Conservation (phyloP, 306 rosid genomes). For the Begonia loranthoides region DNA sequence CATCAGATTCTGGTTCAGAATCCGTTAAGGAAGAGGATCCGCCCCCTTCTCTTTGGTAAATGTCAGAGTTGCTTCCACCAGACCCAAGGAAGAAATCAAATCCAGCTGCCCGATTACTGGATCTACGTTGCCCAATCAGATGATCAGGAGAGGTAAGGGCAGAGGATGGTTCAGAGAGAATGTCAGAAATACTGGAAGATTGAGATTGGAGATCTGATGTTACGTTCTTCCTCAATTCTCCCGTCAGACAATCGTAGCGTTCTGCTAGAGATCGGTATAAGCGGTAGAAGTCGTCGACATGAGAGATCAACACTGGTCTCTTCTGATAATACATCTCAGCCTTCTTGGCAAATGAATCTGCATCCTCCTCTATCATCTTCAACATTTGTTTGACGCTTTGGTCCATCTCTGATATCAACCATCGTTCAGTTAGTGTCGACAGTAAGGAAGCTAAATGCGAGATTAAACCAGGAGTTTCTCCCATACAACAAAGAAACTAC, state of each 20-base stretch:
- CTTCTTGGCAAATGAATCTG: slow-evolving; percentile 85
- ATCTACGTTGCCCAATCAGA: slow-evolving; percentile 29
- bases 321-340: slow-evolving; percentile 97
- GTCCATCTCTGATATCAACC: slow-evolving; percentile 71
- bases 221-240: slow-evolving; percentile 58
- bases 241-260: slow-evolving; percentile 83
- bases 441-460: too few relatives aligned
- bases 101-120: slow-evolving; percentile 77
- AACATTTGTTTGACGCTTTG: slow-evolving; percentile 67
- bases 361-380: slow-evolving; percentile 91
- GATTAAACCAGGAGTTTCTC: too few relatives aligned
- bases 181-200: slow-evolving; percentile 58
- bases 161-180: slow-evolving; percentile 47
- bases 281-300: slow-evolving; percentile 83
- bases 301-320: slow-evolving; percentile 78
- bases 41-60: slow-evolving; percentile 61
- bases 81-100: slow-evolving; percentile 89
- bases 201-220: slow-evolving; percentile 79
- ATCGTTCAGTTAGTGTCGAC: slow-evolving; percentile 33
- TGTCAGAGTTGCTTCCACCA: slow-evolving; percentile 47
- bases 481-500: too few relatives aligned
- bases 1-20: slow-evolving; percentile 86
- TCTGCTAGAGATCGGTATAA: slow-evolving; percentile 81
- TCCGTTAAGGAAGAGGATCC: slow-evolving; percentile 71
- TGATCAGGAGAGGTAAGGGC: slow-evolving; percentile 37